Evolutionary conservation across 345 rosid species (phyloP).

Genomic region (Mallotus nudiflorus): DNA sequence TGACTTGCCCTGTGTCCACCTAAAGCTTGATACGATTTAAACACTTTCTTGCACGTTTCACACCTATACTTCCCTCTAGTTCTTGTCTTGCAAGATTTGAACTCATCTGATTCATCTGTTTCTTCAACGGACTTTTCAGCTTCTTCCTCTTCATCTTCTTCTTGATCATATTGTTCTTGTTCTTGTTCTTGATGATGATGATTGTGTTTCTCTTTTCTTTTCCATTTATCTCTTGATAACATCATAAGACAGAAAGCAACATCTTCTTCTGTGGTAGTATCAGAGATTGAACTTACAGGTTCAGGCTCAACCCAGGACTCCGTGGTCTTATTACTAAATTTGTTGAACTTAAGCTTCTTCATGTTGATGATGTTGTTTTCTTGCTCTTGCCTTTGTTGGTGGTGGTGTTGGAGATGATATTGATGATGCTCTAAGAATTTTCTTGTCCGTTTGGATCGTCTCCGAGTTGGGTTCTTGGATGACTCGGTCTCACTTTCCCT

Average conservation of each 20-base stretch:
- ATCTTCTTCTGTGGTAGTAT: slow-evolving; percentile 76
- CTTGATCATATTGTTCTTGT: neutral
- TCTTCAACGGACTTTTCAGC: slow-evolving; percentile 40
- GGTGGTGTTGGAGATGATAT: slow-evolving; percentile 11
- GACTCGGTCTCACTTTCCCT: slow-evolving; percentile 86
- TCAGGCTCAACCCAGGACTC: slow-evolving; percentile 50
- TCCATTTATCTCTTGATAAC: slow-evolving; percentile 89
- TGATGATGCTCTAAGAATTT: slow-evolving; percentile 28
- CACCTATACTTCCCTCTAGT: slow-evolving; percentile 62
- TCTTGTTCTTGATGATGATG: neutral
- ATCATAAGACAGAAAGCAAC: slow-evolving; percentile 93
- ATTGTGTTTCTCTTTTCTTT: slow-evolving; percentile 28
- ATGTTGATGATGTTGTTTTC: slow-evolving; percentile 15
- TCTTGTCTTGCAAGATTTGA: slow-evolving; percentile 34
- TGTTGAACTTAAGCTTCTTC: slow-evolving; percentile 12
- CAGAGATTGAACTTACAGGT: slow-evolving; percentile 75
- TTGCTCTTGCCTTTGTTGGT: slow-evolving; percentile 27
- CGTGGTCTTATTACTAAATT: slow-evolving; percentile 6
- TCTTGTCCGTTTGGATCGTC: slow-evolving; percentile 64
- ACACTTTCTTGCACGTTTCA: slow-evolving; percentile 75
- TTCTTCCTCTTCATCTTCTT: slow-evolving; percentile 27
- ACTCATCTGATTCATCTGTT: slow-evolving; percentile 45
- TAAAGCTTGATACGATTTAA: slow-evolving; percentile 88
- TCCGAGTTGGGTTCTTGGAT: slow-evolving; percentile 57
- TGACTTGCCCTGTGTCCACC: slow-evolving; percentile 97